A percentile compares a stretch with the other conserved stretches of the same genome.
Evolutionary conservation across 805 yeast genomes (phyloP).

Genomic region (Sporopachydermia lactativora): DNA sequence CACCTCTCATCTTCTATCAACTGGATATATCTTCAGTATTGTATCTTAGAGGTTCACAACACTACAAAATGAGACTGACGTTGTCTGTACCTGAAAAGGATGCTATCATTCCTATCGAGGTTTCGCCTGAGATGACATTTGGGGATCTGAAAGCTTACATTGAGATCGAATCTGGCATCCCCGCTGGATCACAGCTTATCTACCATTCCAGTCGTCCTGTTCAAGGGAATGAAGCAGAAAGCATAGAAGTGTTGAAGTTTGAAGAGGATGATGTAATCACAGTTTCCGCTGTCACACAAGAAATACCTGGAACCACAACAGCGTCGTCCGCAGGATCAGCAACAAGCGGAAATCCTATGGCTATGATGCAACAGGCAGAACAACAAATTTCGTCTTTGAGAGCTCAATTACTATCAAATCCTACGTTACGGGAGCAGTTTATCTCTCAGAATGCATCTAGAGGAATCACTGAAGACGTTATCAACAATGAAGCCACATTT

Average conservation of each 20-base stretch:
- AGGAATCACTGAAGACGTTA: slow-evolving; percentile 24
- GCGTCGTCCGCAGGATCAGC: slow-evolving; percentile 6
- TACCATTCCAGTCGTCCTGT: slow-evolving; percentile 3
- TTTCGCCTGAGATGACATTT: slow-evolving; percentile 48
- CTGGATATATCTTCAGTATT: too few relatives aligned
- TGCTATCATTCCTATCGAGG: slow-evolving; percentile 39
- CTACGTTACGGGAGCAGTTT: slow-evolving; percentile 24
- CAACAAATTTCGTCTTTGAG: slow-evolving; percentile 34
- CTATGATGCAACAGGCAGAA: slow-evolving; percentile 8
- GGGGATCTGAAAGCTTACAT: slow-evolving; percentile 61
- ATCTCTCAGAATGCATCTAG: slow-evolving; percentile 14
- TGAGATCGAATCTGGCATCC: slow-evolving; percentile 51
- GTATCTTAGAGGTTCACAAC: too few relatives aligned
- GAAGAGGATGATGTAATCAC: slow-evolving; percentile 48
- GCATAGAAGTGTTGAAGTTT: slow-evolving; percentile 34
- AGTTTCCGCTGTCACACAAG: slow-evolving; percentile 5
- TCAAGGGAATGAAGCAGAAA: slow-evolving; percentile 14
- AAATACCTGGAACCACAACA: slow-evolving; percentile 3
- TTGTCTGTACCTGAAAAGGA: slow-evolving; percentile 37
- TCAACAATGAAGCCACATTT: slow-evolving; percentile 37
- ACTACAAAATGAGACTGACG: slow-evolving; percentile 31
- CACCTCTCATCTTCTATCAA: too few relatives aligned
- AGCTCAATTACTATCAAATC: slow-evolving; percentile 31
- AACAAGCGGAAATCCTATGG: slow-evolving; percentile 8
- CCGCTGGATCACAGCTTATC: slow-evolving; percentile 14